Base-by-base conservation (phyloP, 306 rosid genomes). In the Cajanus cajan region DNA sequence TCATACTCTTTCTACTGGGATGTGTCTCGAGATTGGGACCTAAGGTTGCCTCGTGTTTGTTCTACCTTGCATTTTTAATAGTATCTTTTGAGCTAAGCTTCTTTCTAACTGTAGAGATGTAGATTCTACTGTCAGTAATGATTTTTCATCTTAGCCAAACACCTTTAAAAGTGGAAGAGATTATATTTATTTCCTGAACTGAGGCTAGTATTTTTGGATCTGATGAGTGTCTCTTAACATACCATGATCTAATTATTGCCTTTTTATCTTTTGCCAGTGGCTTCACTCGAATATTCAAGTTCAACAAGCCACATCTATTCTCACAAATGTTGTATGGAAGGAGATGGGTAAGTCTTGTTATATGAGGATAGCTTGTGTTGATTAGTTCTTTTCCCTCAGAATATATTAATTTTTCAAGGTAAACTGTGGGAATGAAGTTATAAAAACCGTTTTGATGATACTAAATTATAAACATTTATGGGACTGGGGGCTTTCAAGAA, bases 1-100 rank as follows among this genome's bases (percentile, higher is more conserved):
- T 82, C 89, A 68, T 96, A 96, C 85, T 96, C 99, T 43, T 96
- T 96, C 90, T 96, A 96, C 90, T 96, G 98, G 99, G 99, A 96
- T 39, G 96, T 96, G 85, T 89, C 88, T 64, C 89, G 97, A 72
- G 99, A 96, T 89, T 96, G 99, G 99, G 98, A 96, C 90, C 76
- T 93, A 83, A 88, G 97, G 99, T 96, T 73, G 85, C 41, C 74
- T 78, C 68, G 63, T 85, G 54, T 74, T 64, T 59, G 22, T 45
- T 39, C 51, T 70, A 41, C 51, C 36, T 51, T 71, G 68, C 75
- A 67, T 45, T 44, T 78, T 67, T 65, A 59, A 74, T 50, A 28
- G 18, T 71, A 54, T 80, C 40, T 67, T 73, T 59, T 39, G 47
- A 79, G 70, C 67, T 13, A 63, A 44, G 77, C 62, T 69, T 78